Base-by-base conservation (phyloP, 768 basidiomycete genomes). In the Suillus weaverae region DNA sequence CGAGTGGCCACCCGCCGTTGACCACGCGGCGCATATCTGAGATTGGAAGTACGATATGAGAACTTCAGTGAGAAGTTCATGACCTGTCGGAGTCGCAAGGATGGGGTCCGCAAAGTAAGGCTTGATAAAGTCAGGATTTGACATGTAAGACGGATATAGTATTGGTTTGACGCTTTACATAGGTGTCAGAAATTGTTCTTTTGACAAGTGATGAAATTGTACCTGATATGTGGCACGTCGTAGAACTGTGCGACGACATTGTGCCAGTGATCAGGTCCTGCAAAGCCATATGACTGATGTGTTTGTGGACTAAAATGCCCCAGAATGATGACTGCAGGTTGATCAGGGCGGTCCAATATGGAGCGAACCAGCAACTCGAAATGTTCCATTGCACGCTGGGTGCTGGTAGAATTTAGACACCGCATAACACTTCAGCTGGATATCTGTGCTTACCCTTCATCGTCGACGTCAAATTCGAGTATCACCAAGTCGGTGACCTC, bases 301-400 rank as follows among this genome's bases (percentile, higher is more conserved):
- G 90, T 73, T 71, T 99, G 95, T 0, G 96, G 92, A 62, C 86
- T 87, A 73, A 98, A 98, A 78, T 99, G 96, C 18, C 97, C 97
- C n/a, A 99, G 87, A 64, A 98, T 84, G 69, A 99, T 76, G 65
- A 99, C 87, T 38, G 96, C 97, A 18, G 97, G 97, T 66, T 90
- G 86, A 69, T 97, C 95, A 1, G 91, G 92, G 33, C 97, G 87
- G 48, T 94, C 83, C 55, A 99, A 89, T 74, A 98, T 83, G 4
- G 95, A 96, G 36, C 97, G 92, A 65, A 98, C 83, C 66, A 99
- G 89, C 16, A 94, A 84, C 73, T 99, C 97, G 70, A 97, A 98
- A 76, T 95, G 86, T 38, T 92, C 89, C 78, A 90, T 84, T 72
- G 85, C 87, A 65, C 83, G 82, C 51, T 83, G 79, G 69, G 92